Evolutionary conservation across 768 basidiomycete genomes (phyloP), one percentile per base, ranked within the genome.

Genomic region (Boletus barrowsii): DNA sequence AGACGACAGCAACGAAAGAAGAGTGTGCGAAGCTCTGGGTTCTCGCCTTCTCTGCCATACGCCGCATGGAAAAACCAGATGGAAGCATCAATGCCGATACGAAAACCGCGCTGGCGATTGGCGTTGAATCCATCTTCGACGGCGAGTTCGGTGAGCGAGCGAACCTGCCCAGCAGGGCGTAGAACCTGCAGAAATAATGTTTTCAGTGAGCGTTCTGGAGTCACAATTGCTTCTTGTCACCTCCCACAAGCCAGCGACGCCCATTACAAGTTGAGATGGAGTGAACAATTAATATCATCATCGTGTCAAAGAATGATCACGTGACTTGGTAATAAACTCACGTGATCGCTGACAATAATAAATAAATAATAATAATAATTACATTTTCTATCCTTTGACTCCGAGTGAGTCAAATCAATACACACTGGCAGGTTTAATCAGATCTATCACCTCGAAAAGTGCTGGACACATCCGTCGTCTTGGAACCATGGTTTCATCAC

Each of bases 1-100:
- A 97, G 79, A 22, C 82, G 83, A 37, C 86, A 83, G 68, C 91
- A 92, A 42, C 90, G 87, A 70, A 93, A 95, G 75, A 94, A 88
- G 7, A 89, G 73, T 0, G 89, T 93, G 26, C 92, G 77, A 10
- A 94, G 76, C 51, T 91, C 88, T 9, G 93, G 93, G 54, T 94
- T 94, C 68, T 93, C 90, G 13, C 92, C 93, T 61, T 88, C 87
- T 51, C 72, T 75, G 13, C 87, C 86, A 59, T 88, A 82, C 22
- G 86, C 80, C 4, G 71, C 69, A 40, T 93, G 90, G 56, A 86
- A 88, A 65, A 89, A 88, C 88, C 87, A 90, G 51, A 91, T 70
- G 70, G 75, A 86, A 17, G 90, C 90, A 64, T 96, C 93, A 44
- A 95, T 91, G 3, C 93, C 93, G 30, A 96, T 74, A 20, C 90